These are phyloP conservation scores for Patellifolia procumbens DNA, from an alignment of 179 eudicot species.

Conservation along the genomic window DNA sequence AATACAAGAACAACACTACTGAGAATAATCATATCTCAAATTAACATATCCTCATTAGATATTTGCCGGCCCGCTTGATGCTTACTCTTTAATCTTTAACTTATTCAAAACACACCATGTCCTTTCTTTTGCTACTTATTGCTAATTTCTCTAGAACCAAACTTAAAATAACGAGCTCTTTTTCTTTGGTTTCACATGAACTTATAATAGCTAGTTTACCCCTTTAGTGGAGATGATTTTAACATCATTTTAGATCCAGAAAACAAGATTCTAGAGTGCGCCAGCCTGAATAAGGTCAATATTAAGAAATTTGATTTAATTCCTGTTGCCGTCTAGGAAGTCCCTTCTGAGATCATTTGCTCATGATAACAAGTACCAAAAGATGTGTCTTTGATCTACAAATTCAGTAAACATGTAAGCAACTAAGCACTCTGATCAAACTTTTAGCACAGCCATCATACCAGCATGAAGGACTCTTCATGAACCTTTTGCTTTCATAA, in stretches of 20 bases:
- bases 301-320: neutral
- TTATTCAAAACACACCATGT: too few species aligned
- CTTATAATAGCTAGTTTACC: too few species aligned
- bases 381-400: neutral
- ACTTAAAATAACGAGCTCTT: too few species aligned
- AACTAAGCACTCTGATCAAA: constrained; percentile 5
- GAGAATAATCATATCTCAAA: neutral
- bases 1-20: neutral
- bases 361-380: neutral
- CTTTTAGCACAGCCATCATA: constrained; percentile 25
- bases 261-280: neutral
- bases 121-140: too few species aligned
- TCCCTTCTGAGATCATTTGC: neutral
- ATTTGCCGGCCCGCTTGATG: too few species aligned
- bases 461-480: constrained; percentile 65
- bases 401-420: neutral
- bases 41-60: too few species aligned
- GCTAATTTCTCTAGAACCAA: too few species aligned
- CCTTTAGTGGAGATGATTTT: neutral
- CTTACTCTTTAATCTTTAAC: too few species aligned
- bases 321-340: too few species aligned
- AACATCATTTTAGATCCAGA: neutral
- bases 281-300: neutral
- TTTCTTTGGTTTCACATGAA: too few species aligned
- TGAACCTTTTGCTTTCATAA: constrained; percentile 33